Conservation (phyloP, 768 basidiomycete genomes). For the Rhodotorula paludigena region DNA sequence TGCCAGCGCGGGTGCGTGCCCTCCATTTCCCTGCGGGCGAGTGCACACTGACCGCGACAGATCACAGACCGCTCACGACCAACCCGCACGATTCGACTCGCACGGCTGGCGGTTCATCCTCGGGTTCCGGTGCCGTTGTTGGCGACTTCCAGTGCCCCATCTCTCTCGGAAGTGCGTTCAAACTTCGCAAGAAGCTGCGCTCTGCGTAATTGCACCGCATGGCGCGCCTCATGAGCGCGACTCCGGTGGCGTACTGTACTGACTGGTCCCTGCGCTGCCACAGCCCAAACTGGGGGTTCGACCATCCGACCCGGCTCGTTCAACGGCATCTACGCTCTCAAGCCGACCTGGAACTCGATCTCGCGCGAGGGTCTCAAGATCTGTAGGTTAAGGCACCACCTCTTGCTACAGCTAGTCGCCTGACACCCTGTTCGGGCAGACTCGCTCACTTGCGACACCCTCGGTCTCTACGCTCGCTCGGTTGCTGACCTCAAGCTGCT, state of each 20-base stretch:
- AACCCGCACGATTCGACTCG: conserved; percentile 44
- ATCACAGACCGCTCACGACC: conserved; percentile 5
- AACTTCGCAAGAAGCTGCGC: background rate
- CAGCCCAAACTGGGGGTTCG: conserved; percentile 41
- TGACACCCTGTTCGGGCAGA: background rate
- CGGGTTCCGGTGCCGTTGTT: conserved; percentile 46
- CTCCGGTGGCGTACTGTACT: background rate
- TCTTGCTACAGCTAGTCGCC: background rate
- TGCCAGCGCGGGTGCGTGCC: conserved; percentile 35
- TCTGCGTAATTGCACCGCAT: too few species aligned
- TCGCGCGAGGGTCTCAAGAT: conserved; percentile 45
- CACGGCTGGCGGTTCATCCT: conserved; percentile 46
- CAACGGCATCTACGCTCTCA: conserved; percentile 46
- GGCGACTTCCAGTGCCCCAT: conserved; percentile 45
- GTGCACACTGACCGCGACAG: too few species aligned
- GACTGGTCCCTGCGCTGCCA: background rate
- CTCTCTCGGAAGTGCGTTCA: conserved; percentile 43
- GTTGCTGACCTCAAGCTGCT: conserved; percentile 45
- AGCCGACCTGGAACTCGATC: conserved; percentile 47
- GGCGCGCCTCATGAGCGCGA: too few species aligned
- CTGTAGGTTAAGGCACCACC: background rate
- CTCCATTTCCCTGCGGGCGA: background rate
- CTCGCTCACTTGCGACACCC: conserved; percentile 44
- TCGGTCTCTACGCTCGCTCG: conserved; percentile 45
- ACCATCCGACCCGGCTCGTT: conserved; percentile 45